Conservation (phyloP, 139 green algal species). For the Coccomyxa sp. region DNA sequence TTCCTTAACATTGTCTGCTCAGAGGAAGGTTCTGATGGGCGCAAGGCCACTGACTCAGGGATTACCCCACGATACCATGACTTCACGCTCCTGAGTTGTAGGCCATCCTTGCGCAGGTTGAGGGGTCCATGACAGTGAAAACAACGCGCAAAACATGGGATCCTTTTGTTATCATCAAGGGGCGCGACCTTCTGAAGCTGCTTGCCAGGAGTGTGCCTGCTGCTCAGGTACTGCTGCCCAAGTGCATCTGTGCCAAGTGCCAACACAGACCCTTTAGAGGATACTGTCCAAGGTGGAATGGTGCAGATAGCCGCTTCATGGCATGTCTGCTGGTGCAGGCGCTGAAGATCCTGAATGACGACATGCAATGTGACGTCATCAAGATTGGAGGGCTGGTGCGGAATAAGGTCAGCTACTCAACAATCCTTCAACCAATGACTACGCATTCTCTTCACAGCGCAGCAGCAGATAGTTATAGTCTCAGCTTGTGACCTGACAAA, state of each 20-base stretch:
- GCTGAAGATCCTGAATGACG: conserved; percentile 90
- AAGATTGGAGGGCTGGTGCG: conserved; percentile 94
- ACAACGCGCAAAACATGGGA: conserved; percentile 99
- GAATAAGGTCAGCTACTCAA: conserved; percentile 68
- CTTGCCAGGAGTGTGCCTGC: conserved; percentile 90
- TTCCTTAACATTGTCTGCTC: background rate
- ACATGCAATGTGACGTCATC: conserved; percentile 97
- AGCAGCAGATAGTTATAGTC: too few relatives aligned
- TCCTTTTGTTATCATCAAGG: conserved; percentile 98
- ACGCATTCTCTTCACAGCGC: too few relatives aligned
- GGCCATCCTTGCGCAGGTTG: conserved; percentile 55
- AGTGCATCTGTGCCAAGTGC: background rate
- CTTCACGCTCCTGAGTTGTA: background rate
- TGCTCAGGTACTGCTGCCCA: conserved; percentile 64
- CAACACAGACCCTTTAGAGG: background rate
- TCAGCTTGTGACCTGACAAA: too few relatives aligned
- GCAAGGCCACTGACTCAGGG: background rate
- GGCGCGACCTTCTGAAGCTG: conserved; percentile 98
- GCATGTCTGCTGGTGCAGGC: conserved; percentile 49
- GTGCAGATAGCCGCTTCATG: too few relatives aligned
- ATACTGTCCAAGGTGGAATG: too few relatives aligned
- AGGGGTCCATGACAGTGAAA: conserved; percentile 95
- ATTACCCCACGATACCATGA: background rate
- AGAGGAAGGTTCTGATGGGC: background rate
- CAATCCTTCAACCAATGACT: too few relatives aligned